phyloP scores from a whole-genome alignment of 176 grass and related monocot genomes.

The Otatea glauca region DNA sequence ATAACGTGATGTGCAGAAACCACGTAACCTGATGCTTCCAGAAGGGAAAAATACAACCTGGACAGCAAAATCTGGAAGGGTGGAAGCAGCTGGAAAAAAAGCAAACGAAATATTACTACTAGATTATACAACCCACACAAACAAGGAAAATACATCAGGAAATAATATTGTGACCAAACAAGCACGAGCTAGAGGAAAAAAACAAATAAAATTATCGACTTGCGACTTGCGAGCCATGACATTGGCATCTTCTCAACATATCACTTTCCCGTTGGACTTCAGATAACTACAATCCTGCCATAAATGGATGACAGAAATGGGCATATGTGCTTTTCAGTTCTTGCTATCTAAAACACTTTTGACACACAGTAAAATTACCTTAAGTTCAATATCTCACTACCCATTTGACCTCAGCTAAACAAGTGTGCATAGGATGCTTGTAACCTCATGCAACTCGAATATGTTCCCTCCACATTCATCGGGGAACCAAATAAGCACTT shows the following conservation, averaged over 20 bases:
- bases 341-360: slow-evolving; percentile 42
- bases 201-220: neutral
- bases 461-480: slow-evolving; percentile 34
- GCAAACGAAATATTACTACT: neutral
- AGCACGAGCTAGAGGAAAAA: neutral
- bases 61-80: neutral
- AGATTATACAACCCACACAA: neutral
- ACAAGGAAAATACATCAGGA: neutral
- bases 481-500: slow-evolving; percentile 3
- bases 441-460: slow-evolving; percentile 38
- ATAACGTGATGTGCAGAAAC: slow-evolving; percentile 27
- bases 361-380: slow-evolving; percentile 35
- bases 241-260: neutral
- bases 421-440: slow-evolving; percentile 20
- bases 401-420: neutral
- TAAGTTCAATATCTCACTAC: slow-evolving; percentile 16
- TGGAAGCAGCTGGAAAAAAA: neutral
- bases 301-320: slow-evolving; percentile 35
- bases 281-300: neutral
- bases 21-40: neutral
- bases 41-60: neutral
- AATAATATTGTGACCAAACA: slow-evolving; percentile 10
- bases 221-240: neutral
- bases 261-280: slow-evolving; percentile 31
- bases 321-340: slow-evolving; percentile 9